phyloP scores from a whole-genome alignment of 495 filamentous ascomycete genomes.

The Pyrenula massariospora region DNA sequence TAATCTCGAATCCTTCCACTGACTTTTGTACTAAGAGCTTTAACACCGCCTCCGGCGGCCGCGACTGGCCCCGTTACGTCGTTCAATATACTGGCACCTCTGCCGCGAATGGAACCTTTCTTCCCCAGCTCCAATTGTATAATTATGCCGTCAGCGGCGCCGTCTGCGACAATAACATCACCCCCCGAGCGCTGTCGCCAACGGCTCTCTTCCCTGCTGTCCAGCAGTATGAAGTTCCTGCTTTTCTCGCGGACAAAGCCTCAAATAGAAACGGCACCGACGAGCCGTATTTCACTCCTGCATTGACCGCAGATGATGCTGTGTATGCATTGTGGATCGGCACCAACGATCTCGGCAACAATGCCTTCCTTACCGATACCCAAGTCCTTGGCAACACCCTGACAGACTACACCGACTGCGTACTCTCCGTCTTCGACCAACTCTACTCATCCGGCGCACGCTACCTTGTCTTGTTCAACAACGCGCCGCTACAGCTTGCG shows the following conservation, averaged over 20 bases:
- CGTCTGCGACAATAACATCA: conserved; percentile 55
- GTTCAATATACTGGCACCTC: conserved; percentile 38
- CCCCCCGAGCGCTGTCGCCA: conserved; percentile 8
- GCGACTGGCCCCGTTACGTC: conserved; percentile 55
- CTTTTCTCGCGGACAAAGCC: conserved; percentile 43
- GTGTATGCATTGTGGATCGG: conserved; percentile 63
- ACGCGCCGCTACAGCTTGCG: conserved; percentile 42
- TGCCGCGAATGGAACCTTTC: conserved; percentile 13
- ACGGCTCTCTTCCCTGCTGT: conserved; percentile 43
- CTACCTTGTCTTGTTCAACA: conserved; percentile 52
- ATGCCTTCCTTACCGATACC: conserved; percentile 43
- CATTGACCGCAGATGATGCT: conserved; percentile 27
- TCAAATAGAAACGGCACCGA: conserved; percentile 24
- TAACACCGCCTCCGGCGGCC: conserved; percentile 47
- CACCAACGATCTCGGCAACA: conserved; percentile 56
- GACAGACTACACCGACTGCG: conserved; percentile 45
- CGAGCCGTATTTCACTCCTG: conserved; percentile 33
- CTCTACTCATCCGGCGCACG: conserved; percentile 51
- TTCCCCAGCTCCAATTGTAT: conserved; percentile 15
- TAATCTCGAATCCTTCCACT: not conserved
- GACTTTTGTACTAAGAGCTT: conserved; percentile 23
- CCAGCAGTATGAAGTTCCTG: conserved; percentile 48
- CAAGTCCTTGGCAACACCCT: conserved; percentile 42
- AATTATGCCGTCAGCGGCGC: conserved; percentile 65
- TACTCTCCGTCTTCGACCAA: conserved; percentile 39